phyloP scores from a whole-genome alignment of 371 early-diverging fungal genomes.

The Saksenaea vasiformis region DNA sequence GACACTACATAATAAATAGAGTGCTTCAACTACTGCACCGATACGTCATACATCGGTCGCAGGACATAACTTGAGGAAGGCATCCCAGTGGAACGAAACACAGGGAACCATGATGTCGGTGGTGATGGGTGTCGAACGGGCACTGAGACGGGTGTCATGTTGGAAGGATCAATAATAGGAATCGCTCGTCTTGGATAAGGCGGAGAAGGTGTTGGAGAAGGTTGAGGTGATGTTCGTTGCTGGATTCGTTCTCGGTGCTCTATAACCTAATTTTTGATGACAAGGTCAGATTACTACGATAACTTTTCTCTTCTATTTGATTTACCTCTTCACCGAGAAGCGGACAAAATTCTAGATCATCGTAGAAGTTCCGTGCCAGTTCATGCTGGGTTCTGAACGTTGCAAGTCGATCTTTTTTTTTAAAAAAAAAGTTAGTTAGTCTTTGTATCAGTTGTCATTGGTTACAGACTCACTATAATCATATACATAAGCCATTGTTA shows the following conservation, averaged over 20 bases:
- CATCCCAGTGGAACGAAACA: constrained; percentile 8
- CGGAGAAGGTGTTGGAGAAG: constrained; percentile 41
- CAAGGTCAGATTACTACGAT: too few relatives aligned
- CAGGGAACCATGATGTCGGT: constrained; percentile 2
- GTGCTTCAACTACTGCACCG: constrained; percentile 16
- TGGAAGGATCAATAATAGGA: constrained; percentile 47
- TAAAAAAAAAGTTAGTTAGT: background rate
- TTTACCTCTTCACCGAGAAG: constrained; percentile 30
- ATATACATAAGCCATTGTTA: background rate
- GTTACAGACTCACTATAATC: background rate
- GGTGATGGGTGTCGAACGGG: constrained; percentile 19
- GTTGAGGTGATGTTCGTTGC: constrained; percentile 43
- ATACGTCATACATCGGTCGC: constrained; percentile 11
- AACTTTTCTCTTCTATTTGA: too few relatives aligned
- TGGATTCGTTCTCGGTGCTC: constrained; percentile 49
- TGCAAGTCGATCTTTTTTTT: constrained; percentile 22
- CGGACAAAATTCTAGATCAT: constrained; percentile 50
- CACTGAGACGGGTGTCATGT: constrained; percentile 42
- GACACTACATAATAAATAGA: background rate
- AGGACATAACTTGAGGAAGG: constrained; percentile 14
- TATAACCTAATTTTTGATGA: constrained; percentile 8
- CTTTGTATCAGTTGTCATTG: too few relatives aligned
- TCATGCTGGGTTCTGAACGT: constrained; percentile 44
- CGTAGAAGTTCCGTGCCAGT: constrained; percentile 51
- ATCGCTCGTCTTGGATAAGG: constrained; percentile 32